Base-by-base conservation (phyloP, 192 early-diverging fungal species). In the Backusella sp. region DNA sequence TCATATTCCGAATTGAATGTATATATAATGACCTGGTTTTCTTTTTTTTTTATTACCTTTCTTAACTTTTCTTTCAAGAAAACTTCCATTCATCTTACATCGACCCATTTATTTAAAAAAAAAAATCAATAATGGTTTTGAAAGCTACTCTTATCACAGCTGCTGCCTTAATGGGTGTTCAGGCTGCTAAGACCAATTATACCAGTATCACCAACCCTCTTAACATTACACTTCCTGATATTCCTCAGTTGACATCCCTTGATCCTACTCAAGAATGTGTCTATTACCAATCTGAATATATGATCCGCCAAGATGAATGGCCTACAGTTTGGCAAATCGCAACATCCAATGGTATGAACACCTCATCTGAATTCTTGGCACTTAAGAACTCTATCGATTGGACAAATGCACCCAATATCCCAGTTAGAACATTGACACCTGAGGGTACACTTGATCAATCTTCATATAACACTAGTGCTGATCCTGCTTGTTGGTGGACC, bases 401-500 rank as follows among this genome's bases (percentile, higher is more conserved):
- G 46, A 77, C 72, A 36, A 76, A 77, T 15, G 84, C 77, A 21
- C 84, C 84, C 65, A 72, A 68, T 7, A 73, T 80, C 44, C 66
- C 78, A 7, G 56, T 82, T 30, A 70, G 68, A 56, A 82, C 44
- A 21, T 26, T 70, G 6, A 62, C 66, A 36, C 39, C 80, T 23
- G 52, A 68, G 17, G 70, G 70, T 9, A 76, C 78, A 73, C 68
- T 77, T 37, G 76, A 78, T 52, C 69, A 68, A 34, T 44, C 67
- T 36, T 30, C 59, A 19, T 76, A 73, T 65, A 65, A 77, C 44
- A 26, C 30, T 52, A 28, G 46, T 34, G 66, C 37, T 14, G 71
- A 75, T 69, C 53, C 73, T 37, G 75, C 76, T 46, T 84, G 82
- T 65, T 74, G 79, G 83, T 84, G 84, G 84, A 79, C 84, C 35